Evolutionary conservation across 2,329 filamentous ascomycete species (phyloP).

Genomic region (Fusarium nurragi): DNA sequence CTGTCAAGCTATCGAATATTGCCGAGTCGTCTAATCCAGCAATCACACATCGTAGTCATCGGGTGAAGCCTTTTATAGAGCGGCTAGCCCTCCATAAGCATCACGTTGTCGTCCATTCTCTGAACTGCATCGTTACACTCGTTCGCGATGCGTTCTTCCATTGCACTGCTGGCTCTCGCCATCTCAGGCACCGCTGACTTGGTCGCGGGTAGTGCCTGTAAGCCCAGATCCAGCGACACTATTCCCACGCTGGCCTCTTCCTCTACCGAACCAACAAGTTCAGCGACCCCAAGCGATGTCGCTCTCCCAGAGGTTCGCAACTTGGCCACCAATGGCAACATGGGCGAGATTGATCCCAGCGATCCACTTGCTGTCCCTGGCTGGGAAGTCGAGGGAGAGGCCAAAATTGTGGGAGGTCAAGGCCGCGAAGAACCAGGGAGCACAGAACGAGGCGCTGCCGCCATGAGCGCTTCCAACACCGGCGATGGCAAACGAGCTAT

Average conservation of each 20-base stretch:
- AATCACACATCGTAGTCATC: not conserved
- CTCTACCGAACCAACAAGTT: not conserved
- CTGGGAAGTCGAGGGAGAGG: constrained; percentile 2
- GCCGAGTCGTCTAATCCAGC: not conserved
- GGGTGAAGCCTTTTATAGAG: not conserved
- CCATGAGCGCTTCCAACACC: constrained; percentile 3
- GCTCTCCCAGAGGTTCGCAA: not conserved
- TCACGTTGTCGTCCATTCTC: too few relatives aligned
- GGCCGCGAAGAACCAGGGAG: constrained; percentile 2
- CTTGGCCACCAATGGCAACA: constrained; percentile 5
- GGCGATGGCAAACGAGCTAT: not conserved
- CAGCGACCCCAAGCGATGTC: not conserved
- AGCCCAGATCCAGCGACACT: not conserved
- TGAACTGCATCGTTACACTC: not conserved
- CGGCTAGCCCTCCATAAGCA: not conserved
- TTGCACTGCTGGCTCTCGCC: not conserved
- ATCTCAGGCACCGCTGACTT: not conserved
- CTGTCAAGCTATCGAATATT: too few relatives aligned
- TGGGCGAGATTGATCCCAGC: not conserved
- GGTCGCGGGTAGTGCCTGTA: not conserved
- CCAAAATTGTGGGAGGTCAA: not conserved
- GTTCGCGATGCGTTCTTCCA: not conserved
- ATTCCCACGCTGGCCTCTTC: not conserved
- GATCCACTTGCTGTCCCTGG: not conserved
- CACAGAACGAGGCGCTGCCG: not conserved